Evolutionary conservation across 345 rosid genomes (phyloP), one percentile per base, ranked within the genome.

Genomic region (Brassica carinata): DNA sequence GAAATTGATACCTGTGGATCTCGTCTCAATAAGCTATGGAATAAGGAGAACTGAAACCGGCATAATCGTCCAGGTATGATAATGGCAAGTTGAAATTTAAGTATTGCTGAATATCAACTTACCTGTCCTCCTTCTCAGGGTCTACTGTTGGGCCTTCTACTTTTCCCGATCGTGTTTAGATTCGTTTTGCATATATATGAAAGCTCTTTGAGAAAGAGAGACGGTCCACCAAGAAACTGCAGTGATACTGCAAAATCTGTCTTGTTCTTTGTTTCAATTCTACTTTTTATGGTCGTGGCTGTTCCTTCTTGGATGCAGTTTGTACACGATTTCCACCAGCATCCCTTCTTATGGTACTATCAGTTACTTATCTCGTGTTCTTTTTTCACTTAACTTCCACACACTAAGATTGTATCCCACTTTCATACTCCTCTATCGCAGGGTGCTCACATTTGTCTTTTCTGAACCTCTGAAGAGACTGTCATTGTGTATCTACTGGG

Each of bases 221-320:
- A 69, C 68, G 79, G 79, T 76, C 81, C 62, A 76, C 72, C 83
- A 71, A 84, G 78, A 83, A 73, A 36, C 62, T 31, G 45, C 79
- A 86, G 43, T 67, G 91, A 88, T 74, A 71, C 82, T 53, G 38
- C 84, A 73, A 87, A 75, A 83, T 88, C 96, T 36, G 18, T 87
- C 36, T 36, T 90, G 15, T 93, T 96, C 86, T 83, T 89, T 75
- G 34, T 75, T 36, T 90, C 90, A 45, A 84, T 96, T 81, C 84
- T 87, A 1, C 69, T 85, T 74, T 70, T 88, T 78, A 81, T 82
- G 87, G 23, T 80, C 6, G 71, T 81, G 70, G 65, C 88, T 74
- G 78, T 87, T 30, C 99, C 98, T 31, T 86, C 86, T 29, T 93
- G 98, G 99, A 96, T 93, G 91, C 90, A 90, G 80, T 85, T 89